Evolutionary conservation across 164 flowering plant genomes (phyloP).

Genomic region (Nymphaea colorata): DNA sequence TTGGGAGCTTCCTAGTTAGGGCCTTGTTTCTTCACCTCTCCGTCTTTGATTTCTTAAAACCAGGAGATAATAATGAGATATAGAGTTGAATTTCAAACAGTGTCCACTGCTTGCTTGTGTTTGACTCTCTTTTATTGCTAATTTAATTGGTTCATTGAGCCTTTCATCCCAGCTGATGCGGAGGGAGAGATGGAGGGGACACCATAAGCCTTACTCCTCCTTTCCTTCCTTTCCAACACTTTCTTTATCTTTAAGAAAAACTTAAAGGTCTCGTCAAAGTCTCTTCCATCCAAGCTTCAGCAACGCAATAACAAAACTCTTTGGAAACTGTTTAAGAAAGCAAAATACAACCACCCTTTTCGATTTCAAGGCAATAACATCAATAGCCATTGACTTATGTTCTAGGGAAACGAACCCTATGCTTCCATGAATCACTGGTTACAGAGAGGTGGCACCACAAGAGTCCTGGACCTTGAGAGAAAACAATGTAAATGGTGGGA

Average conservation of each 20-base stretch:
- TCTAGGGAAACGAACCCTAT: too few relatives aligned
- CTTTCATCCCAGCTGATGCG: neutral
- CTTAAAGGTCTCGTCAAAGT: neutral
- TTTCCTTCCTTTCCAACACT: neutral
- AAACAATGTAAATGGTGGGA: too few relatives aligned
- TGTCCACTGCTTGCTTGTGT: neutral
- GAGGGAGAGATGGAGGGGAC: neutral
- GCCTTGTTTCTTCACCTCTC: neutral
- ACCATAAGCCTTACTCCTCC: neutral
- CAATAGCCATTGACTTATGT: too few relatives aligned
- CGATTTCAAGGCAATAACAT: too few relatives aligned
- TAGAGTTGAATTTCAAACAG: neutral
- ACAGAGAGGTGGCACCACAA: too few relatives aligned
- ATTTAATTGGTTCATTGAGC: neutral
- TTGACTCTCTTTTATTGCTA: neutral
- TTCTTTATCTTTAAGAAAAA: neutral
- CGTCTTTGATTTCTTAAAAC: neutral
- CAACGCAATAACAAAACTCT: neutral
- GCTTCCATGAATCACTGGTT: too few relatives aligned
- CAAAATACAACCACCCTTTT: too few relatives aligned
- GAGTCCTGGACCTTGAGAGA: too few relatives aligned
- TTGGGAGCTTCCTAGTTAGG: neutral
- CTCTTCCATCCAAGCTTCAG: neutral
- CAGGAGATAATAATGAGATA: neutral
- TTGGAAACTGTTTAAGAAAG: too few relatives aligned